These are phyloP conservation scores for Canavalia gladiata DNA, from an alignment of 306 rosid species.

Conservation along the genomic window DNA sequence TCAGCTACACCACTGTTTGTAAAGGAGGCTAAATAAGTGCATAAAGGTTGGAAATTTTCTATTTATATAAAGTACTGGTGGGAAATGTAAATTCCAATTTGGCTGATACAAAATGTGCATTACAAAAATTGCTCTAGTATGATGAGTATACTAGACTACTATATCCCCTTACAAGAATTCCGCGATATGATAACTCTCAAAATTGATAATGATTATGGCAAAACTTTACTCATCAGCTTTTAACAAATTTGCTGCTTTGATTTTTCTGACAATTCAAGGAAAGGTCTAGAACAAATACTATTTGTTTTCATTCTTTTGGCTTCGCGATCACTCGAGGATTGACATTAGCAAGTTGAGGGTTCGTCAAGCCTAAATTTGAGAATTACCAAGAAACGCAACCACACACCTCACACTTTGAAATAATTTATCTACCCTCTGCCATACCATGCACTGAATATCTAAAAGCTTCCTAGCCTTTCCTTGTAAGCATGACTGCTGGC, in stretches of 20 bases:
- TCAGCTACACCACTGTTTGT: background rate
- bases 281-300: background rate
- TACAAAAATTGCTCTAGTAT: conserved; percentile 29
- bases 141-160: conserved; percentile 12
- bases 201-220: conserved; percentile 12
- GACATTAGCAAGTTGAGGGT: background rate
- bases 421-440: conserved; percentile 81
- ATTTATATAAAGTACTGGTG: background rate
- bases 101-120: conserved; percentile 1
- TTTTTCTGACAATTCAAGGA: conserved; percentile 13
- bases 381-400: conserved; percentile 81
- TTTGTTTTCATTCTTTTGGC: conserved; percentile 24
- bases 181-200: background rate
- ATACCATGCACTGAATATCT: conserved; percentile 75
- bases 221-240: conserved; percentile 31
- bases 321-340: conserved; percentile 16
- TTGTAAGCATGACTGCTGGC: conserved; percentile 71
- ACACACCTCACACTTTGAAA: conserved; percentile 82
- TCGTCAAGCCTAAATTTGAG: conserved; percentile 62
- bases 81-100: conserved; percentile 14
- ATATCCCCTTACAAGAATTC: conserved; percentile 12
- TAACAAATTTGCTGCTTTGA: conserved; percentile 24
- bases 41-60: background rate
- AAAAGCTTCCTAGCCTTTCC: conserved; percentile 84
- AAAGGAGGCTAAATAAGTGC: background rate